These are phyloP conservation scores for Chamaenerion angustifolium DNA, from an alignment of 345 rosid genomes.

Conservation along the genomic window DNA sequence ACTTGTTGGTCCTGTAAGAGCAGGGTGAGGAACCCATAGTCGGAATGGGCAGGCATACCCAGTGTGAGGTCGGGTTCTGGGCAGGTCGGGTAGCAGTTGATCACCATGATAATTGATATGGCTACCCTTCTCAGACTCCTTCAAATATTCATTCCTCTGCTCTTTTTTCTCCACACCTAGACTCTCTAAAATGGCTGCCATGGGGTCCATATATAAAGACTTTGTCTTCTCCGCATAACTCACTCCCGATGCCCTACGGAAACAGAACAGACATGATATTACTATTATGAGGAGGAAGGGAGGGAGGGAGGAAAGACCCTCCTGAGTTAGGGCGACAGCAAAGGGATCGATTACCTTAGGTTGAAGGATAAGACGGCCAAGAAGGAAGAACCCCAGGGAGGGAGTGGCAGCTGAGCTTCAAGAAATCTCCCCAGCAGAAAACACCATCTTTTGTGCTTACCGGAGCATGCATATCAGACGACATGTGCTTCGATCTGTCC, in stretches of 20 bases:
- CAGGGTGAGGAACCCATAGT: constrained; percentile 26
- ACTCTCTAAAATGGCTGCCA: constrained; percentile 23
- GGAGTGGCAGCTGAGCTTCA: constrained; percentile 30
- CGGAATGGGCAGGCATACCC: constrained; percentile 25
- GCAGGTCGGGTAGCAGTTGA: constrained; percentile 24
- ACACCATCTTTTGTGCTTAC: constrained; percentile 20
- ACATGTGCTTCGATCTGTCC: constrained; percentile 31
- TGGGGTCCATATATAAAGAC: constrained; percentile 12
- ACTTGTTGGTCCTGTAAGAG: constrained; percentile 23
- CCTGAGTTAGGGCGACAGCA: no score
- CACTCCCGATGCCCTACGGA: constrained; percentile 16
- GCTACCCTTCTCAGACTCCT: constrained; percentile 12
- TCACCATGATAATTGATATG: constrained; percentile 13
- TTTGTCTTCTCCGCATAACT: constrained; percentile 19
- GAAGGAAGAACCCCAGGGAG: constrained; percentile 14
- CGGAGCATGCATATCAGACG: constrained; percentile 15
- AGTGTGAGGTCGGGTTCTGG: constrained; percentile 27
- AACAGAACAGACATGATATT: no score
- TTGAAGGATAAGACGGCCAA: constrained; percentile 27
- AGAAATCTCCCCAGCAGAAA: constrained; percentile 32
- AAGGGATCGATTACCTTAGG: no score
- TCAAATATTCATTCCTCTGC: not conserved
- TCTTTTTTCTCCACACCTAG: constrained; percentile 10
- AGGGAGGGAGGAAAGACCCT: no score
- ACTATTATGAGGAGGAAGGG: no score